Base-by-base conservation (phyloP, 345 rosid genomes). In the Brassica juncea region DNA sequence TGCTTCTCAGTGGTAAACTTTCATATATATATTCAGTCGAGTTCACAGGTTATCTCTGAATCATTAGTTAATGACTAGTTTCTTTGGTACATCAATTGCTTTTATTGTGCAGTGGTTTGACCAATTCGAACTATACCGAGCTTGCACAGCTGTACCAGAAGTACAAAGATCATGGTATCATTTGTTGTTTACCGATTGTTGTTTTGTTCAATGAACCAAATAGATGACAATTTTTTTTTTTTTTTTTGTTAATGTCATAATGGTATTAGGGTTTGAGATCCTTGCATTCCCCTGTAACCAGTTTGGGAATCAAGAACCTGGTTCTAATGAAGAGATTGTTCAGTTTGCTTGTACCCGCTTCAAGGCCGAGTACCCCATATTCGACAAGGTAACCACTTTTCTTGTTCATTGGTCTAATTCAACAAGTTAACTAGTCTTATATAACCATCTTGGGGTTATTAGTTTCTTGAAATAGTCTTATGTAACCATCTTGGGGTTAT, bases 261-360 rank as follows among this genome's bases (percentile, higher is more conserved):
- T 37, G 59, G 28, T 62, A 6, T 67, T 79, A 94, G 98, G 97
- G 1, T 82, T 94, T 49, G 97, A 92, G 87, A 92, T 94, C 80
- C 81, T 92, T 71, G 97, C 97, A 9, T 94, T 92, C 68, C 97
- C 97, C 0, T 91, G 98, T 86, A 94, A 94, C 85, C 98, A 92
- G 84, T 92, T 94, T 82, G 90, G 87, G 16, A 85, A 83, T 73
- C 97, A 94, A 80, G 98, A 94, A 81, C 98, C 97, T 15, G 97
- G 97, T 72, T 68, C 59, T 65, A 94, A 88, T 76, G 94, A 92
- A 79, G 84, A 94, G 84, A 91, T 92, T 52, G n/a, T 86, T 61
- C 86, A 92, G 69, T 83, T 87, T 71, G 94, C 92, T 31, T 91
- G 98, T 85, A 92, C 98, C 10, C 88, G 91, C 72, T 94, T 92